A percentile compares a stretch with the other conserved stretches of the same genome.
phyloP scores from a whole-genome alignment of 163 green algal species.

The Smithsoniella earleae region DNA sequence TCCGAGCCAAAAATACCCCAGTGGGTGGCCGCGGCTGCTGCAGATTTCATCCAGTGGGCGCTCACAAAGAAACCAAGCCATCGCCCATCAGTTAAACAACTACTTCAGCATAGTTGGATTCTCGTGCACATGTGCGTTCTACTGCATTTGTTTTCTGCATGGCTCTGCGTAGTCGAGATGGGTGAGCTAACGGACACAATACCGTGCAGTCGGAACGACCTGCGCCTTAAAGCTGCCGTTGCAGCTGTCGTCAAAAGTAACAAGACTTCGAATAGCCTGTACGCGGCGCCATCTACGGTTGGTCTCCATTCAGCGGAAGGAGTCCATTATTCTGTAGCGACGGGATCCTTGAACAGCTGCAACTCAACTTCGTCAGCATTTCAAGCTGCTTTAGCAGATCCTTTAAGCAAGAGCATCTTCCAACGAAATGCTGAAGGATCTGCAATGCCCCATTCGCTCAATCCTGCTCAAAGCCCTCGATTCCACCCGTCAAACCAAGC shows the following conservation, averaged over 20 bases:
- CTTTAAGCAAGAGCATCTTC: neutral
- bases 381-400: neutral
- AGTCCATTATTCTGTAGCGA: neutral
- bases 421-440: neutral
- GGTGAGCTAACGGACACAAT: too few species aligned
- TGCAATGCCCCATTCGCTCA: neutral
- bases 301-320: neutral
- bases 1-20: neutral
- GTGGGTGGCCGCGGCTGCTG: conserved; percentile 6
- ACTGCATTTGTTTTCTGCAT: too few species aligned
- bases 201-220: too few species aligned
- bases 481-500: neutral
- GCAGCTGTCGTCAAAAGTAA: neutral
- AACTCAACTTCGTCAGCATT: neutral
- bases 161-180: too few species aligned
- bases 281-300: too few species aligned
- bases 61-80: conserved; percentile 35
- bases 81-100: conserved; percentile 32
- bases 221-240: neutral
- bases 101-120: conserved; percentile 38
- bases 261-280: too few species aligned
- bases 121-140: conserved; percentile 11
- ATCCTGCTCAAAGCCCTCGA: neutral
- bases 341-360: neutral
- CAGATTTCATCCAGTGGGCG: conserved; percentile 36